Evolutionary conservation across 2,329 filamentous ascomycete species (phyloP).

Genomic region (Dactylellina drechsleri): DNA sequence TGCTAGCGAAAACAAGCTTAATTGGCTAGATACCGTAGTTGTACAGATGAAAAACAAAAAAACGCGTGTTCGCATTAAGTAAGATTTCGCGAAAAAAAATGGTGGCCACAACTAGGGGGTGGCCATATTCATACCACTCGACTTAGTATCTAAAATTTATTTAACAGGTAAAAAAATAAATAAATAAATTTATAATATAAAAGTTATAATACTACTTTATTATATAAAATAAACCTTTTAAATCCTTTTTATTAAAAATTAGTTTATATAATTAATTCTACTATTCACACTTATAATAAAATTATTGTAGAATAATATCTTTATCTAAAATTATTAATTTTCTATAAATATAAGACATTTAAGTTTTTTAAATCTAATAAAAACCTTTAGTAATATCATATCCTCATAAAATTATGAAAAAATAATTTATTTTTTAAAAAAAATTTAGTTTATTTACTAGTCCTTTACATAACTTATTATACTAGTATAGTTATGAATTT

Average conservation of each 20-base stretch:
- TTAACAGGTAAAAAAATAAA: background rate
- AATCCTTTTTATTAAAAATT: constrained; percentile 55
- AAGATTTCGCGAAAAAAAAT: too few species aligned
- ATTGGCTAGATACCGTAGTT: too few species aligned
- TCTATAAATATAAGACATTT: constrained; percentile 69
- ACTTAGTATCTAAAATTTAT: constrained; percentile 3
- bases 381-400: constrained; percentile 71
- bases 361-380: constrained; percentile 64
- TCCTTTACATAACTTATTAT: constrained; percentile 67
- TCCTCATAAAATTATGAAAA: constrained; percentile 66
- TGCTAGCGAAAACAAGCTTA: too few species aligned
- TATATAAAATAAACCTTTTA: constrained; percentile 53
- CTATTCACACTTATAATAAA: constrained; percentile 64
- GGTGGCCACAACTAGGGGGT: too few species aligned
- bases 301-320: constrained; percentile 66
- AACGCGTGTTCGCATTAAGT: too few species aligned
- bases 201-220: background rate
- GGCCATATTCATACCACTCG: too few species aligned
- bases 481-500: constrained; percentile 61
- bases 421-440: constrained; percentile 67
- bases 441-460: constrained; percentile 64
- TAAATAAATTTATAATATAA: constrained; percentile 17
- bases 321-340: constrained; percentile 65
- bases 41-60: too few species aligned
- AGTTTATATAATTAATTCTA: constrained; percentile 56